Base-by-base conservation (phyloP, 768 basidiomycete genomes). In the Hygrophorus pudorinus region DNA sequence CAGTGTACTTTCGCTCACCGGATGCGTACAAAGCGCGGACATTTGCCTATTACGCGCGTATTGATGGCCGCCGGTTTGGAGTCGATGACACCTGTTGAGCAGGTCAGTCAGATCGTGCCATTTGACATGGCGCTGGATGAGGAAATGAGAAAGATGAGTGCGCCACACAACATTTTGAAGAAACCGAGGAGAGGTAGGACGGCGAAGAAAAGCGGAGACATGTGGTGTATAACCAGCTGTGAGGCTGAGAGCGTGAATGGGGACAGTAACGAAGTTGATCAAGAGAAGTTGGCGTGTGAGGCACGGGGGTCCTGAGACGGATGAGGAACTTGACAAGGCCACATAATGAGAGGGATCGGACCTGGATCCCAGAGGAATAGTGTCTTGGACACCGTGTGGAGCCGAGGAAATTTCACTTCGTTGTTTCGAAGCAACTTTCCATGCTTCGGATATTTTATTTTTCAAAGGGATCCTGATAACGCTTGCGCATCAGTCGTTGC, bases 1-100 rank as follows among this genome's bases (percentile, higher is more conserved):
- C 71, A 66, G 8, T 85, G 81, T 51, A 63, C 72, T 5, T 94
- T 75, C 56, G 83, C 86, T 0, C 89, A 92, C 63, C 79, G 90
- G 5, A 96, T 96, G 91, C 79, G 73, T 37, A 78, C 65, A 11
- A 69, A 85, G 1, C 74, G 79, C 35, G 76, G 75, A 3, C 91
- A 96, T 52, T 78, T 79, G 0, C 78, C 85, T 1, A 81, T 94
- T 41, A 58, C 67, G 40, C 75, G 75, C 27, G 77, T 90, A 13
- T 73, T 91, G 31, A 64, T 70, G 29, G 75, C 76, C 3, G 82
- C 86, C 12, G 65, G 65, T 9, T 48, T 14, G 43, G 29, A 45
- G 13, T 30, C 56, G 5, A 54, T 46, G 12, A 17, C 43, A n/a
- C 44, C 42, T 12, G 18, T 28, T 2, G 10, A 38, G 11, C 4